A percentile compares a stretch with the other conserved stretches of the same genome.
phyloP scores from a whole-genome alignment of 495 filamentous ascomycete genomes.

The Recurvomyces mirabilis region DNA sequence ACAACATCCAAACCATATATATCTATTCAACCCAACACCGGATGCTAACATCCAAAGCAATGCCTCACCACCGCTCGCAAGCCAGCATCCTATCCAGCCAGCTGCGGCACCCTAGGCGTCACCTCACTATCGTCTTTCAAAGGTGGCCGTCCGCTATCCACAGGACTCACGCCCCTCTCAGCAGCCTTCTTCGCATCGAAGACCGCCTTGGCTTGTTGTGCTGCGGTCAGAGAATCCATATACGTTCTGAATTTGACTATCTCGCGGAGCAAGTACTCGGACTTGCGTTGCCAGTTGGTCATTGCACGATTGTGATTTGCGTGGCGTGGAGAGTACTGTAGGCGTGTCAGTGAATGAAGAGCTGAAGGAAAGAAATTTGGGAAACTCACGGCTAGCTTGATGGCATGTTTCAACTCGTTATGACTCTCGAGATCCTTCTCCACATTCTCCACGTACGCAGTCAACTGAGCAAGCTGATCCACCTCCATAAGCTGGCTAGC shows the following conservation, averaged over 20 bases:
- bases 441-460: constrained; percentile 69
- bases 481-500: constrained; percentile 63
- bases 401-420: constrained; percentile 51
- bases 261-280: constrained; percentile 79
- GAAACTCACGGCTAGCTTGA: constrained; percentile 62
- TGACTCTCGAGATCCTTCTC: constrained; percentile 77
- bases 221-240: constrained; percentile 63
- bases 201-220: constrained; percentile 46
- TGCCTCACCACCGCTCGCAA: background rate
- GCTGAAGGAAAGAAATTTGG: background rate
- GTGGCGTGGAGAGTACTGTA: constrained; percentile 68
- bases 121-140: constrained; percentile 6
- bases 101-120: background rate
- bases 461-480: constrained; percentile 67
- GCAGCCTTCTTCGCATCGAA: constrained; percentile 32
- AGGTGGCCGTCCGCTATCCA: constrained; percentile 1
- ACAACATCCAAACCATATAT: too few relatives aligned
- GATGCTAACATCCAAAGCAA: too few relatives aligned
- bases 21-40: too few relatives aligned
- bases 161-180: background rate
- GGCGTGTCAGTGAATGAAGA: background rate
- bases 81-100: background rate
- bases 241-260: constrained; percentile 95
- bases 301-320: constrained; percentile 72
- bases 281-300: constrained; percentile 95